Evolutionary conservation across 83 land plant species (phyloP), one percentile per base, ranked within the genome.

Genomic region (Isoetes engelmannii): DNA sequence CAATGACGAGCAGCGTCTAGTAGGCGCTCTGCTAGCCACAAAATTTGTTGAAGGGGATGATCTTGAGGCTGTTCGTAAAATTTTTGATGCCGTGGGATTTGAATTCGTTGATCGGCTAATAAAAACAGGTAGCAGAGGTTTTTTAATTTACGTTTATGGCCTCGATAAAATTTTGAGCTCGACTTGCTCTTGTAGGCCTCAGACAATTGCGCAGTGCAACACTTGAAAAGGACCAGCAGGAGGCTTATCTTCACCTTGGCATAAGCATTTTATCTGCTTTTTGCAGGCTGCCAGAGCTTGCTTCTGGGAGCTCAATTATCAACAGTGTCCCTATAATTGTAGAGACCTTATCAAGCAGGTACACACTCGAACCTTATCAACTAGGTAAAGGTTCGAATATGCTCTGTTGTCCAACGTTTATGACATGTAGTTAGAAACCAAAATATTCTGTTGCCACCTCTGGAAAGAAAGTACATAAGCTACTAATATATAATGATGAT

Each of bases 11-110:
- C 87, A 94, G 74, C 82, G 87, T 12, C 84, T 94, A 15, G 93
- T 95, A 4, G 99, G 96, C 4, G 83, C 90, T 21, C 80, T 94
- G 17, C 79, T 94, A n/a, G 97, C 88, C 60, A 84, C 97, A 63
- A 94, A 85, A 65, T 67, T 86, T 53, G 81, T 84, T 48, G 28
- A 76, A 43, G 81, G 80, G 19, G 82, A 88, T 48, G 90, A 94
- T 69, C 69, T 53, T 5, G 75, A 68, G 8, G 76, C 99, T 19
- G 72, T 94, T 62, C 78, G 74, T 46, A 72, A 76, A 37, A 77
- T 88, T 45, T 89, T 86, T 69, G 71, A 83, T 6, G 99, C 96
- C 55, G 79, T 94, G 49, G 93, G 93, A 1, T 20, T 79, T 51
- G 75, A 74, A 5, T 94, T 94, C 72, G 75, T 94, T 54, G 76